phyloP scores from a whole-genome alignment of 371 early-diverging fungal genomes.

The Mortierella sp. region DNA sequence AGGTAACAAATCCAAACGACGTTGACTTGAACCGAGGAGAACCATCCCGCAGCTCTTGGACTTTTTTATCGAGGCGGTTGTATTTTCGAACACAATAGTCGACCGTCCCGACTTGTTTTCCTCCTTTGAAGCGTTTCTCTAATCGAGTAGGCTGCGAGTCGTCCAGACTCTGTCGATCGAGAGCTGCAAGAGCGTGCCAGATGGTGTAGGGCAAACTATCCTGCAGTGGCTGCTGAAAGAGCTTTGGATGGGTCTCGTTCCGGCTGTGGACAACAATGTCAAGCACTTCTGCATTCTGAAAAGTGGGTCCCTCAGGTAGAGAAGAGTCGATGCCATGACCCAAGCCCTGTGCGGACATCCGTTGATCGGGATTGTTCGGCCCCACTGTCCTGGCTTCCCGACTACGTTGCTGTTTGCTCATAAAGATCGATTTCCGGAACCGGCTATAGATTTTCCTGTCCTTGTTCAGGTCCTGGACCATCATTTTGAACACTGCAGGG shows the following conservation, averaged over 20 bases:
- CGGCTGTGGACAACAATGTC: too few relatives aligned
- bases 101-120: constrained; percentile 44
- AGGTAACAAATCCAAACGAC: constrained; percentile 72
- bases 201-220: constrained; percentile 7
- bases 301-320: too few relatives aligned
- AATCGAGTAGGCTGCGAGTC: constrained; percentile 31
- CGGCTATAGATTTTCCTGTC: constrained; percentile 30
- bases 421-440: constrained; percentile 41
- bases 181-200: constrained; percentile 34
- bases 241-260: too few relatives aligned
- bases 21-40: constrained; percentile 62
- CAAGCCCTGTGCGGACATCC: too few relatives aligned
- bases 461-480: constrained; percentile 15
- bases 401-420: constrained; percentile 9
- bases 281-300: too few relatives aligned
- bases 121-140: constrained; percentile 41
- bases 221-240: too few relatives aligned
- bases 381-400: too few relatives aligned
- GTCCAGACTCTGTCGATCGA: constrained; percentile 32
- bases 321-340: too few relatives aligned
- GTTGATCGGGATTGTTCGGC: too few relatives aligned
- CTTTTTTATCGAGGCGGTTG: constrained; percentile 51
- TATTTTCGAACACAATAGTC: constrained; percentile 55
- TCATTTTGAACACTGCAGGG: constrained; percentile 8
- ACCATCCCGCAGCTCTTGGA: constrained; percentile 49